Conservation (phyloP, 345 rosid genomes). For the Salix purpurea region DNA sequence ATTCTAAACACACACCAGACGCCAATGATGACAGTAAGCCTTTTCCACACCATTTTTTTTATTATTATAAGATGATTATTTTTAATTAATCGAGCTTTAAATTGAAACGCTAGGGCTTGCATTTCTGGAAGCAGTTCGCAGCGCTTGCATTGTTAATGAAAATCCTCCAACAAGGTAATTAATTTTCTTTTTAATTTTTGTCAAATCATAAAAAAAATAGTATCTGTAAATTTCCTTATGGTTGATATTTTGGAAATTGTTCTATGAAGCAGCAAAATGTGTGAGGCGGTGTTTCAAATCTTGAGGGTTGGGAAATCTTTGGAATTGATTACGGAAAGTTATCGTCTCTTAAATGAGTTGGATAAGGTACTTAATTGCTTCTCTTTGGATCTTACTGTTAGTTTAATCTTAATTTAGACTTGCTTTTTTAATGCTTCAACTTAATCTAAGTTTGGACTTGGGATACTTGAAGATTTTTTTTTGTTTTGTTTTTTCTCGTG, state of each 20-base stretch:
- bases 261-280: conserved; percentile 67
- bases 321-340: conserved; percentile 67
- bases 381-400: not conserved
- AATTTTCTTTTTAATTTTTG: not conserved
- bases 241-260: not conserved
- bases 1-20: conserved; percentile 45
- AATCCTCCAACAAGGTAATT: conserved; percentile 59
- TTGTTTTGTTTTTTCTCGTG: not conserved
- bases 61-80: not conserved
- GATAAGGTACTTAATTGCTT: conserved; percentile 39
- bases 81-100: not conserved
- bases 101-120: conserved; percentile 42
- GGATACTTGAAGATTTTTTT: not conserved
- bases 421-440: not conserved
- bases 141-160: conserved; percentile 45
- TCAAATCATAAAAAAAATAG: not conserved
- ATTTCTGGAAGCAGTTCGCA: conserved; percentile 77
- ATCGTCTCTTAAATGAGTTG: conserved; percentile 59
- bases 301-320: conserved; percentile 55
- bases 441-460: not conserved
- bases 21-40: conserved; percentile 58
- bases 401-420: conserved; percentile 1
- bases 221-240: not conserved
- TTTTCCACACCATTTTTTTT: not conserved
- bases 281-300: conserved; percentile 59